phyloP scores from a whole-genome alignment of 2,329 filamentous ascomycete genomes.

The Colletotrichum plurivorum region DNA sequence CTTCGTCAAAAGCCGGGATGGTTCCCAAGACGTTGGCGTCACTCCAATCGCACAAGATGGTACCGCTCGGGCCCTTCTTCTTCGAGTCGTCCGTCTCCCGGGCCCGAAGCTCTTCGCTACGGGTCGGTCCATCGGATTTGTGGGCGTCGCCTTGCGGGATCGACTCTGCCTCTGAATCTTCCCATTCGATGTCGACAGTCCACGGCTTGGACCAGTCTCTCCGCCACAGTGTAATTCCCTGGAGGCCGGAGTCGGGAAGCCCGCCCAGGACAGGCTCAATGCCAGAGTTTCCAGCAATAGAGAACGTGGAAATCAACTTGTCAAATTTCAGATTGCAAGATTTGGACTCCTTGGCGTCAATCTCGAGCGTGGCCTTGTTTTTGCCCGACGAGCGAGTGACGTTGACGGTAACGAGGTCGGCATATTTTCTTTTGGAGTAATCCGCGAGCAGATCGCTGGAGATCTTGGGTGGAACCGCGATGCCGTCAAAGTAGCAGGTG shows the following conservation, averaged over 20 bases:
- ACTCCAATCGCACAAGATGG: slow-evolving; percentile 86
- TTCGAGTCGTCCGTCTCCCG: slow-evolving; percentile 55
- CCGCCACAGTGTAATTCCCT: slow-evolving; percentile 84
- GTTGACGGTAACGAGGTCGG: slow-evolving; percentile 77
- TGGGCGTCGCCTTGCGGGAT: not conserved
- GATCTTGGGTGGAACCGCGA: slow-evolving; percentile 67
- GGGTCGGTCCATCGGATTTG: slow-evolving; percentile 20
- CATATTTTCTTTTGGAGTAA: slow-evolving; percentile 56
- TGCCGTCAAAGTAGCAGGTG: slow-evolving; percentile 80
- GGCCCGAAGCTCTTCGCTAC: slow-evolving; percentile 45
- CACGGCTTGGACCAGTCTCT: slow-evolving; percentile 84
- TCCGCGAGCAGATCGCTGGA: slow-evolving; percentile 52
- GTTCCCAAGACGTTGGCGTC: slow-evolving; percentile 80
- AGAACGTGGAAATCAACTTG: slow-evolving; percentile 74
- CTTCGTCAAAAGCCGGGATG: slow-evolving; percentile 89
- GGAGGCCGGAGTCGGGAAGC: slow-evolving; percentile 73
- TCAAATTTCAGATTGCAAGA: slow-evolving; percentile 83
- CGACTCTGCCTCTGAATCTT: slow-evolving; percentile 45
- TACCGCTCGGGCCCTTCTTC: slow-evolving; percentile 67
- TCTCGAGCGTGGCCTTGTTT: slow-evolving; percentile 72
- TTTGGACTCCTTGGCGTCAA: slow-evolving; percentile 83
- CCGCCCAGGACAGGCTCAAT: slow-evolving; percentile 76
- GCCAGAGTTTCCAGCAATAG: slow-evolving; percentile 71
- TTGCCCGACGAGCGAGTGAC: slow-evolving; percentile 56
- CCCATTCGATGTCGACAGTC: slow-evolving; percentile 81